Evolutionary conservation across 176 grass and related monocot species (phyloP), one percentile per base, ranked within the genome.

Genomic region (Cenchrus americanus): DNA sequence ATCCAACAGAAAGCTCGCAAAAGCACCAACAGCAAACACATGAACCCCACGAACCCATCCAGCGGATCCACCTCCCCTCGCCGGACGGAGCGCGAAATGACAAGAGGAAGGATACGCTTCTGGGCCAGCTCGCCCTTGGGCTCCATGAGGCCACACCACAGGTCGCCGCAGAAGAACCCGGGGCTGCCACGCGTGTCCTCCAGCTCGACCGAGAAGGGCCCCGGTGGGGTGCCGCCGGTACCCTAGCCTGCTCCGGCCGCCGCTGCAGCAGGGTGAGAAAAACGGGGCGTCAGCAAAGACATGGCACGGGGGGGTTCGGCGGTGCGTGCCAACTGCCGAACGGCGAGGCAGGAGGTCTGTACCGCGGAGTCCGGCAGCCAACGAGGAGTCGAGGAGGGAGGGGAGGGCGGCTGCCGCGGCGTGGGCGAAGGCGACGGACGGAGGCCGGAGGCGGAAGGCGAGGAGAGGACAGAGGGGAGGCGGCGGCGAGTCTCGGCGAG

Each of bases 141-240:
- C 77, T 97, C 94, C 94, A 97, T 97, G 78, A 94, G 73, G 66
- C 86, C 90, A 80, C 94, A 97, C 94, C 94, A 94, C 81, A 94
- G 80, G 23, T 94, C 94, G 61, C 94, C 92, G 80, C 90, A 94
- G 77, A 92, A 94, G 92, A 97, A 97, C 81, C 90, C 92, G 65
- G 82, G 32, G 79, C 73, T 71, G 57, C 51, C 58, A 12, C 81
- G 58, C 87, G 77, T 80, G 81, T 87, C 90, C 94, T 97, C 94
- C 89, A 97, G 92, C 85, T 94, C 94, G 94, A 92, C 79, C 50
- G 63, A 23, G 26, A 70, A 19, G 46, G 30, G 41, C 26, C 34
- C 75, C 34, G 26, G 34, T 37, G 34, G 34, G 27, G 63, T n/a
- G 30, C 54, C 53, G 47, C 65, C 64, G 79, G 79, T 76, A 69